Percentiles rank a stretch among this genome's conserved stretches.
Evolutionary conservation across 192 early-diverging fungal genomes (phyloP).

Genomic region (Coemansia sp.): DNA sequence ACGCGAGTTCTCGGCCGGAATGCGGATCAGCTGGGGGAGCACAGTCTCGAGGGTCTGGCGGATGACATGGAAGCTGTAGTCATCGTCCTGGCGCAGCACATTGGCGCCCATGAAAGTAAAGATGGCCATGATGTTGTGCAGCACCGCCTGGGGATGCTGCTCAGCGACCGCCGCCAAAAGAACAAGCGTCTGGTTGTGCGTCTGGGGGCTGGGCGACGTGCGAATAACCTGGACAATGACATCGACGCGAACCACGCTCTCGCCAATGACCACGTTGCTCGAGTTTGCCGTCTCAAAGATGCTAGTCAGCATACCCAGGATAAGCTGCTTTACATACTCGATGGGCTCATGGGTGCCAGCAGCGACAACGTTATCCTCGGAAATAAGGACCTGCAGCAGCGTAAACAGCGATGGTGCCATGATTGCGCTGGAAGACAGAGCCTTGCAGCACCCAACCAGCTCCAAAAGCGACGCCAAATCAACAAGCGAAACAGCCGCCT

Average conservation of each 20-base stretch:
- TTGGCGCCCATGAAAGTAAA: constrained; percentile 99
- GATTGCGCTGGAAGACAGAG: constrained; percentile 47
- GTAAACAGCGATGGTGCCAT: constrained; percentile 71
- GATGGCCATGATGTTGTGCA: constrained; percentile 92
- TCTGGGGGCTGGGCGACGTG: constrained; percentile 88
- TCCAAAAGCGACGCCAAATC: constrained; percentile 70
- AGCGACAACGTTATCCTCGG: constrained; percentile 49
- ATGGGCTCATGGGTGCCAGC: constrained; percentile 55
- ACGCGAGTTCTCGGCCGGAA: constrained; percentile 1
- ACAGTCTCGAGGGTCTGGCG: constrained; percentile 84
- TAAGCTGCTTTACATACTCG: constrained; percentile 87
- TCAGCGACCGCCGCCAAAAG: constrained; percentile 84
- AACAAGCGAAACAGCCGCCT: constrained; percentile 40
- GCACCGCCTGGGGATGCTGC: constrained; percentile 75
- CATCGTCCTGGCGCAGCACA: constrained; percentile 91
- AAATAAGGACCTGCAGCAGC: constrained; percentile 62
- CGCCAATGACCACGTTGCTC: constrained; percentile 20
- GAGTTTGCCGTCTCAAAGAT: constrained; percentile 47
- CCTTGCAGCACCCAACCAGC: constrained; percentile 62
- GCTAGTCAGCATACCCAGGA: constrained; percentile 63
- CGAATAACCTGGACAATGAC: constrained; percentile 84
- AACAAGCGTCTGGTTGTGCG: constrained; percentile 83
- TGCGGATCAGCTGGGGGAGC: constrained; percentile 66
- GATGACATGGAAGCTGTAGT: constrained; percentile 94
- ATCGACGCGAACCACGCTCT: constrained; percentile 76